Evolutionary conservation across 73 alveolate genomes (phyloP), one percentile per base, ranked within the genome.

Genomic region (Durusdinium trenchii): DNA sequence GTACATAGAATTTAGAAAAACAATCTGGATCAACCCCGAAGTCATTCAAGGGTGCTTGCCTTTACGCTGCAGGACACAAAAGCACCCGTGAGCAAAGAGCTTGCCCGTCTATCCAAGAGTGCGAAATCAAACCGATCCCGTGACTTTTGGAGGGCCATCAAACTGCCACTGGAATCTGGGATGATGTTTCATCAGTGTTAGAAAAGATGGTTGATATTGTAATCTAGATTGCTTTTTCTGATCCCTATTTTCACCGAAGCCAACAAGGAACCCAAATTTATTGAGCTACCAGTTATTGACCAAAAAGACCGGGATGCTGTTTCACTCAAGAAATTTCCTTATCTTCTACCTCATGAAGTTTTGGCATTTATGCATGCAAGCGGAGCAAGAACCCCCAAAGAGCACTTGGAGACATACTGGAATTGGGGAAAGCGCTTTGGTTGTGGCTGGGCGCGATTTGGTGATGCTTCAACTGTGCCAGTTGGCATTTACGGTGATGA

Each of bases 401-500:
- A 50, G 12, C 71, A 60, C 86, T 32, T 89, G 28, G 48, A 69
- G 28, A 30, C 32, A 48, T 89, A 89, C 16, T 89, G 96, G 96
- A 51, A 89, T n/a, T 61, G 64, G 79, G 96, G 69, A 1, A 35
- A 36, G 14, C 85, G 75, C 48, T 42, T 52, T n/a, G 51, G 36
- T 5, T 45, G 79, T 23, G 86, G 64, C 32, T 89, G 96, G 96
- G 96, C 96, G 16, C 92, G 71, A 1, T 42, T 60, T 46, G 62
- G 85, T 6, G 85, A 45, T 35, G 26, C 36, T 32, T 32, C 42
- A 45, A 69, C 40, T 30, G 84, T 89, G 45, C 96, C 96, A 4
- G 61, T 60, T 42, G 96, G 96, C 40, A 5, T 89, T 2, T 89
- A 89, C 38, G 96, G 85, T 9, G 96, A 89, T 28, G 96, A 89